Conservation (phyloP, 2,329 filamentous ascomycete genomes). For the Aspergillus fijiensis region DNA sequence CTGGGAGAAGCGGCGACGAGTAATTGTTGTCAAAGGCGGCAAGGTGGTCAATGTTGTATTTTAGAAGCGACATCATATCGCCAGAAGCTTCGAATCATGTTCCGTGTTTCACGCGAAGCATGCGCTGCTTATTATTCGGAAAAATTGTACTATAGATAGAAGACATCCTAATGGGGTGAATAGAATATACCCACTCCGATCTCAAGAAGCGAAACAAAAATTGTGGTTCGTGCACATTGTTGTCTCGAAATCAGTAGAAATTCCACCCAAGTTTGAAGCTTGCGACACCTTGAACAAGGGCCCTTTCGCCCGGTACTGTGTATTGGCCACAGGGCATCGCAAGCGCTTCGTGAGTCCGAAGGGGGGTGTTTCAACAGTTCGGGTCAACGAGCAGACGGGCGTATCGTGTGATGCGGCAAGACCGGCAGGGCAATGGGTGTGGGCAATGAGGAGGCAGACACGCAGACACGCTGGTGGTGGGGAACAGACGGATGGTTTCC, state of each 20-base stretch:
- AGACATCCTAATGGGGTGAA: background rate
- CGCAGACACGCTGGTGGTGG: background rate
- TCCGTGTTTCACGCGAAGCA: background rate
- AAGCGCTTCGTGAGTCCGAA: conserved; percentile 3
- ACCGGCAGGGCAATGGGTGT: background rate
- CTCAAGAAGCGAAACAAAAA: background rate
- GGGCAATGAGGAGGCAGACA: conserved; percentile 5
- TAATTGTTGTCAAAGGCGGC: conserved; percentile 66
- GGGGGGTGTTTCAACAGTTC: background rate
- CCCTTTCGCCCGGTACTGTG: background rate
- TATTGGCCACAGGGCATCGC: background rate
- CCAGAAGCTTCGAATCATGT: background rate
- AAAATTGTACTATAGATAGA: background rate
- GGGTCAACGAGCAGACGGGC: background rate
- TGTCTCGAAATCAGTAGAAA: background rate
- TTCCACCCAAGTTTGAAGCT: background rate
- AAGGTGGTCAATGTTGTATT: conserved; percentile 74
- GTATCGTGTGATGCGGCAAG: conserved; percentile 10
- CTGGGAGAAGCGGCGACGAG: conserved; percentile 58
- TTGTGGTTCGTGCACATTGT: background rate
- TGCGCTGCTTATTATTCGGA: background rate
- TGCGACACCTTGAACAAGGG: background rate
- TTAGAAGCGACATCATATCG: conserved; percentile 22
- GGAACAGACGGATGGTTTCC: conserved; percentile 3
- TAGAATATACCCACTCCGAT: background rate